Evolutionary conservation across 2,329 filamentous ascomycete species (phyloP).

Genomic region (Xylaria sp.): DNA sequence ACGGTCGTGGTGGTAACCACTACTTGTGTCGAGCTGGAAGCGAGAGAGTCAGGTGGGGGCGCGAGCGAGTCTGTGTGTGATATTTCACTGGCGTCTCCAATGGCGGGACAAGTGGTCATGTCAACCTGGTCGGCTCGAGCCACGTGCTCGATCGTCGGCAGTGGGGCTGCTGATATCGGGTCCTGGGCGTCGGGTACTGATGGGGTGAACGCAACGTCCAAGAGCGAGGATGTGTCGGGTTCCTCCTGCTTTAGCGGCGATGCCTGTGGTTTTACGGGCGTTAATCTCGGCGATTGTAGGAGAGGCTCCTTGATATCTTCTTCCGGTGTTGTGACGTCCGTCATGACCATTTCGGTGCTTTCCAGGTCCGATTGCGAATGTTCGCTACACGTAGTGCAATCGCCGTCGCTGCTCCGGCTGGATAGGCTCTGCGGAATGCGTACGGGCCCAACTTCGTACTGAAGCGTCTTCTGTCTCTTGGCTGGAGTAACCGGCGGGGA

Average conservation of each 20-base stretch:
- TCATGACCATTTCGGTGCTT: conserved; percentile 38
- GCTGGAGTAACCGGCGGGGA: conserved; percentile 60
- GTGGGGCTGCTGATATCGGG: conserved; percentile 21
- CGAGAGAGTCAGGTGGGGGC: conserved; percentile 13
- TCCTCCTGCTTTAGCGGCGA: conserved; percentile 40
- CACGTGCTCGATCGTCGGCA: conserved; percentile 20
- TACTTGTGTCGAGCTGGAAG: conserved; percentile 1
- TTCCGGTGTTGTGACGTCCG: conserved; percentile 55
- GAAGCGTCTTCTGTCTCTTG: conserved; percentile 49
- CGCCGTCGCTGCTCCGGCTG: conserved; percentile 43
- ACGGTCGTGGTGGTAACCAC: neutral
- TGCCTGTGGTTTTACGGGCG: conserved; percentile 34
- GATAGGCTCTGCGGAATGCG: conserved; percentile 38
- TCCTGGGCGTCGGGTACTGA: conserved; percentile 15
- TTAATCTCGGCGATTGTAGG: conserved; percentile 40
- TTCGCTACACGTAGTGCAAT: conserved; percentile 33
- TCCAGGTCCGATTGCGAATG: conserved; percentile 38
- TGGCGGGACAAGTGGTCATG: neutral
- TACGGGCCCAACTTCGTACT: conserved; percentile 36
- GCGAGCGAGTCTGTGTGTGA: conserved; percentile 7
- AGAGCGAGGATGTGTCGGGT: conserved; percentile 28
- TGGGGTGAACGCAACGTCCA: conserved; percentile 25
- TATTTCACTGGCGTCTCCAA: conserved; percentile 10
- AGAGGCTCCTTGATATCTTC: conserved; percentile 48
- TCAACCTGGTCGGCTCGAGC: neutral